These are phyloP conservation scores for Candida ipomoeae DNA, from an alignment of 805 yeast genomes.

Conservation along the genomic window DNA sequence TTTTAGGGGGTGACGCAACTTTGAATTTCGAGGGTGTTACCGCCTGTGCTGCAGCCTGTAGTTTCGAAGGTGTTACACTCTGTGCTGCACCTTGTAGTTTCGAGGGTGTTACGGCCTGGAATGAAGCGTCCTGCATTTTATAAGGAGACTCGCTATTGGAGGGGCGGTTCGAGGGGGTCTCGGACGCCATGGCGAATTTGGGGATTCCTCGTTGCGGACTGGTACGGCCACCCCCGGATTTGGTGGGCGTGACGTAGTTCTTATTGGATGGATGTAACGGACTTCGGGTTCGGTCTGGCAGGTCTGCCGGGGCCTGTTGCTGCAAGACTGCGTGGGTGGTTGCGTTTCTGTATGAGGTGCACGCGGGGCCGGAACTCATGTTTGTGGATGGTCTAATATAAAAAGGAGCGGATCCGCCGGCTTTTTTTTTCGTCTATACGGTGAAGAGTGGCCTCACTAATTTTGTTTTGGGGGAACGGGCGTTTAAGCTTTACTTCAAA, in stretches of 20 bases:
- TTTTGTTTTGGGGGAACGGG: neutral
- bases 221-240: neutral
- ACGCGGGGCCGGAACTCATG: slow-evolving; percentile 2
- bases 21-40: neutral
- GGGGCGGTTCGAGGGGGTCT: neutral
- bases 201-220: neutral
- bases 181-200: neutral
- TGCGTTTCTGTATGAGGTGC: neutral
- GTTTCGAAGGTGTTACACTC: neutral
- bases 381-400: neutral
- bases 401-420: neutral
- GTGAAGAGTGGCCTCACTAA: neutral
- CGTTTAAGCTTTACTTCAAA: neutral
- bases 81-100: neutral
- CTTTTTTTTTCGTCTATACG: neutral
- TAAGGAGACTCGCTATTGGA: too few species aligned
- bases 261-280: slow-evolving; percentile 2
- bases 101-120: neutral
- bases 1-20: neutral
- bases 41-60: neutral
- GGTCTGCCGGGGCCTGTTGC: neutral
- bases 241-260: neutral
- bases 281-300: neutral
- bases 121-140: too few species aligned
- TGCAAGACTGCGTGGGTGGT: slow-evolving; percentile 2